These are phyloP conservation scores for Diaporthe eres DNA, from an alignment of 2,329 filamentous ascomycete species.

Conservation along the genomic window DNA sequence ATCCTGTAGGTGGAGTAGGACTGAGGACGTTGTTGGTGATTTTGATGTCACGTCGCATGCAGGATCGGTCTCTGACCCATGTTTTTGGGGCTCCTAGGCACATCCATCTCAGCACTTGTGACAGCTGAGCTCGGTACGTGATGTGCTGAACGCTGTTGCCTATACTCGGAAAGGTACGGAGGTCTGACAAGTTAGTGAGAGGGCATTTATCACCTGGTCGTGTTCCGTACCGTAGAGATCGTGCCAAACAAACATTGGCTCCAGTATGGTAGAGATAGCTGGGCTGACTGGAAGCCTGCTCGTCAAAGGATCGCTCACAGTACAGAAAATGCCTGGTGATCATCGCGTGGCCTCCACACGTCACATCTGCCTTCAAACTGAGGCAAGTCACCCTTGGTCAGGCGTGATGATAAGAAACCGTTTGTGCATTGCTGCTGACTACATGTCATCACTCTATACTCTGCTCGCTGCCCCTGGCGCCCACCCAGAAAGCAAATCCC, in stretches of 20 bases:
- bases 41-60: neutral
- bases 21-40: conserved; percentile 5
- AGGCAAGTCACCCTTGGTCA: neutral
- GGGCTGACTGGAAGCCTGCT: neutral
- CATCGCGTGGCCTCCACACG: neutral
- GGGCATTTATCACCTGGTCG: neutral
- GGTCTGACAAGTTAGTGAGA: neutral
- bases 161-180: neutral
- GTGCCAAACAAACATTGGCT: neutral
- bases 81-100: neutral
- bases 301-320: neutral
- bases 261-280: neutral
- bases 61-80: neutral
- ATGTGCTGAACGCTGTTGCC: no score
- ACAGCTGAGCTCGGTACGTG: no score
- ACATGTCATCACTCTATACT: neutral
- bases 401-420: neutral
- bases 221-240: neutral
- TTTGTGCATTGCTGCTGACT: conserved; percentile 11
- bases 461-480: neutral
- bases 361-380: neutral
- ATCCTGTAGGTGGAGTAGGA: neutral
- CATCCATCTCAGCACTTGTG: neutral
- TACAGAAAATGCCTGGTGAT: neutral
- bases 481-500: neutral